A percentile compares a stretch with the other conserved stretches of the same genome.
These are phyloP conservation scores for Scytalidium lignicola DNA, from an alignment of 2,329 filamentous ascomycete species.

Conservation along the genomic window DNA sequence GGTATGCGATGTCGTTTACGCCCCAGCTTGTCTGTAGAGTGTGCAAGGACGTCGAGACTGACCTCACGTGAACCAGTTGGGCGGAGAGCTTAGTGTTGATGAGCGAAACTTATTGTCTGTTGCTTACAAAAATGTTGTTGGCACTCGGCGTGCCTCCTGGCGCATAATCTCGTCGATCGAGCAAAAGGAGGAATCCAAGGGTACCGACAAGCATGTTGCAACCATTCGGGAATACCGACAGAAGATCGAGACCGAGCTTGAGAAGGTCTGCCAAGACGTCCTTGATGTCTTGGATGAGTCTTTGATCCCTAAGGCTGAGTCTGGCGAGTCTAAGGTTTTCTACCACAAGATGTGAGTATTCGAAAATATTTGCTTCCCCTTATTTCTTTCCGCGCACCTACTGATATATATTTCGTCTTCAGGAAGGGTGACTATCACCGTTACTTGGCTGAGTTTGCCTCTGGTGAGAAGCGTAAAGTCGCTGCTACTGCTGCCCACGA, in stretches of 20 bases:
- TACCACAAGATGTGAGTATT: constrained; percentile 97
- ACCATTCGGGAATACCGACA: constrained; percentile 96
- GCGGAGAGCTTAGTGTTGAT: constrained; percentile 80
- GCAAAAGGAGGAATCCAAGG: constrained; percentile 99
- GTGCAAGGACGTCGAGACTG: constrained; percentile 10
- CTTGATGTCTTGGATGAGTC: constrained; percentile 89
- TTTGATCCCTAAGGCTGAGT: constrained; percentile 92
- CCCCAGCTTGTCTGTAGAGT: background rate
- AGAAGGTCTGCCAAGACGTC: constrained; percentile 97
- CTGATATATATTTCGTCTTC: constrained; percentile 17
- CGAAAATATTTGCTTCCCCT: background rate
- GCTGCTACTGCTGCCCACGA: constrained; percentile 84
- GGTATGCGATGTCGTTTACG: constrained; percentile 40
- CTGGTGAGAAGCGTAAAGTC: constrained; percentile 85
- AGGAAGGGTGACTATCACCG: constrained; percentile 98
- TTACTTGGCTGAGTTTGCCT: constrained; percentile 90
- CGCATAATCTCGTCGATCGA: constrained; percentile 99
- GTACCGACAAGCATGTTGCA: constrained; percentile 86
- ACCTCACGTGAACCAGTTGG: constrained; percentile 39
- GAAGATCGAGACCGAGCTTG: constrained; percentile 97
- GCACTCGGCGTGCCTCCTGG: constrained; percentile 97
- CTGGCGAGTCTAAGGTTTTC: constrained; percentile 98
- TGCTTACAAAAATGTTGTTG: constrained; percentile 99
- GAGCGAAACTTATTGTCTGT: constrained; percentile 98
- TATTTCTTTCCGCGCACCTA: background rate